Percentiles rank a stretch among this genome's conserved stretches.
Evolutionary conservation across 202 grass and related monocot genomes (phyloP).

Genomic region (Panicum hallii): DNA sequence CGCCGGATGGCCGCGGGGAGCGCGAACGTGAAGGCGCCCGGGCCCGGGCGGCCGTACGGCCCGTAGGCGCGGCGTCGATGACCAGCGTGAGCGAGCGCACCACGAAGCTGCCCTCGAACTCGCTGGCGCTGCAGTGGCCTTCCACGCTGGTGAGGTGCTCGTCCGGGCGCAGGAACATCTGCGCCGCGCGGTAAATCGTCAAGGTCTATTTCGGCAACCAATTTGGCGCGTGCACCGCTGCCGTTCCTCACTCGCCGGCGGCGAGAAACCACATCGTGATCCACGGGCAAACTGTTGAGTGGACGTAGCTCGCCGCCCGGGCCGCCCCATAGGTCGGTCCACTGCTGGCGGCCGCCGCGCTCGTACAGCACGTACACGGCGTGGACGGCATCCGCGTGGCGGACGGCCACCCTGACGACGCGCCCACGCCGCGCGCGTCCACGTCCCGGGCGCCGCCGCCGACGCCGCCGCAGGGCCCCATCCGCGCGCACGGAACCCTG

Average conservation of each 20-base stretch:
- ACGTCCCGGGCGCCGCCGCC: slow-evolving; percentile 50
- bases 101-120: slow-evolving; percentile 21
- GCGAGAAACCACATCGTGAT: too few species aligned
- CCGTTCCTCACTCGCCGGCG: too few species aligned
- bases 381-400: slow-evolving; percentile 53
- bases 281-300: too few species aligned
- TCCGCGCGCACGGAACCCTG: neutral
- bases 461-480: slow-evolving; percentile 60
- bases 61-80: slow-evolving; percentile 44
- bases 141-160: slow-evolving; percentile 52
- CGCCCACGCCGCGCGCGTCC: slow-evolving; percentile 53
- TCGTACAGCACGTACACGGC: slow-evolving; percentile 52
- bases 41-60: slow-evolving; percentile 25
- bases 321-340: slow-evolving; percentile 61
- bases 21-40: slow-evolving; percentile 50
- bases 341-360: slow-evolving; percentile 50
- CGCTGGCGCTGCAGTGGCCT: slow-evolving; percentile 32
- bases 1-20: slow-evolving; percentile 25
- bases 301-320: slow-evolving; percentile 41
- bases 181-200: too few species aligned
- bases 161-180: slow-evolving; percentile 37
- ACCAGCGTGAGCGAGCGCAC: slow-evolving; percentile 53
- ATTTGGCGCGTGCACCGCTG: too few species aligned
- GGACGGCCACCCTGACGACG: slow-evolving; percentile 53
- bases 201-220: too few species aligned